phyloP scores from a whole-genome alignment of 495 filamentous ascomycete genomes.

The Amphirosellinia nigrospora region DNA sequence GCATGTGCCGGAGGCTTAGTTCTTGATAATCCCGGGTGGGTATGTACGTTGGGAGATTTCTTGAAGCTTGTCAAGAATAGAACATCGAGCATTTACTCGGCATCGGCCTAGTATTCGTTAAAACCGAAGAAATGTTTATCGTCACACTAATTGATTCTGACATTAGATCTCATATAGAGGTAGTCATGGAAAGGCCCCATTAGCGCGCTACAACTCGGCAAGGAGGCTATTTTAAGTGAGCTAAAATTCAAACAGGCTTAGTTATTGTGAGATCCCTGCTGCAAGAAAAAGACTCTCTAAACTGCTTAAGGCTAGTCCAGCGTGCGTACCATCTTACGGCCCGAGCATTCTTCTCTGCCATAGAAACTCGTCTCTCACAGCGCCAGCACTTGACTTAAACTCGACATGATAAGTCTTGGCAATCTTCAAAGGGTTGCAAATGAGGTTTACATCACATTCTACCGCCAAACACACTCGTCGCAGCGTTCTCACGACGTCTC shows the following conservation, averaged over 20 bases:
- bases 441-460: no score
- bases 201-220: slow-evolving; percentile 54
- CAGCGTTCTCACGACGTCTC: not conserved
- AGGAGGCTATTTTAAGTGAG: no score
- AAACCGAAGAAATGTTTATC: slow-evolving; percentile 39
- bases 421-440: not conserved
- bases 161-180: not conserved
- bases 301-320: no score
- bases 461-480: not conserved
- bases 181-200: slow-evolving; percentile 43
- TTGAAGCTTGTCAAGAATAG: slow-evolving; percentile 53
- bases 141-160: not conserved
- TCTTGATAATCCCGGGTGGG: not conserved
- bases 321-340: no score
- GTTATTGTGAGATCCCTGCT: no score
- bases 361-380: not conserved
- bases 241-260: no score
- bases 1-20: not conserved
- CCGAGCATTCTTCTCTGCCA: no score
- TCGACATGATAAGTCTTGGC: no score
- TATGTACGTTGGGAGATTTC: slow-evolving; percentile 55
- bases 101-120: slow-evolving; percentile 56
- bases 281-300: no score
- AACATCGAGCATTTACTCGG: slow-evolving; percentile 55
- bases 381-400: not conserved